These are phyloP conservation scores for Dictyophora rubrovolvata DNA, from an alignment of 768 basidiomycete genomes.

Conservation along the genomic window DNA sequence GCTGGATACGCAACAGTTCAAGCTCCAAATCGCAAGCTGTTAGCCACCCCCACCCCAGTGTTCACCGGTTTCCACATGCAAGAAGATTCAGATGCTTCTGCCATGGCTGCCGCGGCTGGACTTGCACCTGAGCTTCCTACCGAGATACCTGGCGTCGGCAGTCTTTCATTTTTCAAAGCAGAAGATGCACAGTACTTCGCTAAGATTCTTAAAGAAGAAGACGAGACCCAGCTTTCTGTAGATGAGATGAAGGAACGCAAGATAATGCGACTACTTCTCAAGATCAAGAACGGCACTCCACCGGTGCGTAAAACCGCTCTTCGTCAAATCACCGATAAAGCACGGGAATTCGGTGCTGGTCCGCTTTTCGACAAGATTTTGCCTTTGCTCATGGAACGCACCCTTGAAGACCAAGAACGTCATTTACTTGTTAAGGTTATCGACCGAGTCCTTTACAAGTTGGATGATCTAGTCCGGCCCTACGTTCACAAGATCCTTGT, in stretches of 20 bases:
- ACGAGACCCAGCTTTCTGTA: slow-evolving; percentile 83
- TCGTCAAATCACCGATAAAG: slow-evolving; percentile 97
- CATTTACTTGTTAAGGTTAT: slow-evolving; percentile 98
- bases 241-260: slow-evolving; percentile 99
- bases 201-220: slow-evolving; percentile 91
- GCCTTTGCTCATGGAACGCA: slow-evolving; percentile 95
- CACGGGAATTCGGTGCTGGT: slow-evolving; percentile 95
- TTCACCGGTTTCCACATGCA: slow-evolving; percentile 93
- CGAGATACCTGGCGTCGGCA: slow-evolving; percentile 96
- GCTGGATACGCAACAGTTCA: slow-evolving; percentile 82
- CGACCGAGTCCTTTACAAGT: slow-evolving; percentile 95
- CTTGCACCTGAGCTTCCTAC: slow-evolving; percentile 90
- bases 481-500: slow-evolving; percentile 99
- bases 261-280: slow-evolving; percentile 94
- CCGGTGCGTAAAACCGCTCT: slow-evolving; percentile 97
- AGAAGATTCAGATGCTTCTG: slow-evolving; percentile 85
- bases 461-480: slow-evolving; percentile 96
- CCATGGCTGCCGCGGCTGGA: slow-evolving; percentile 81
- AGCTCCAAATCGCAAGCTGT: slow-evolving; percentile 41
- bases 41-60: slow-evolving; percentile 37
- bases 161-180: slow-evolving; percentile 94
- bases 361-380: slow-evolving; percentile 98
- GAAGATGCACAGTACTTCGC: slow-evolving; percentile 98
- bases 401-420: slow-evolving; percentile 96
- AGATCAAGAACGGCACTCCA: slow-evolving; percentile 99